Evolutionary conservation across 148 eudicot genomes (phyloP), one percentile per base, ranked within the genome.

Genomic region (Limonium bicolor): DNA sequence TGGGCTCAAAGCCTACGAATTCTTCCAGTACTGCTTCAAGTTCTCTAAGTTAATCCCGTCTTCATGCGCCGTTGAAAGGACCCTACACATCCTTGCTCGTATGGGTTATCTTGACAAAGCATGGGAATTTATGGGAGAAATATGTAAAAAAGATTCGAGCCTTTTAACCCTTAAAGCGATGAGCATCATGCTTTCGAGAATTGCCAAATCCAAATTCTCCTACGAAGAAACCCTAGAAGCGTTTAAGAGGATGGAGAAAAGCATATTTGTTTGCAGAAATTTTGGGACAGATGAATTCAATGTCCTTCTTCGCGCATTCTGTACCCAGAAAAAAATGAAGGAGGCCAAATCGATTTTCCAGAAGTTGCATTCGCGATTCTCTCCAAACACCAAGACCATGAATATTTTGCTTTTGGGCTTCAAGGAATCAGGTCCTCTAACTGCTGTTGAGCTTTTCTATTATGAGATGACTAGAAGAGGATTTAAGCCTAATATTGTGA

Each of bases 391-490:
- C 41, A 83, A 72, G 58, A 88, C 94, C 30, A 83, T 88, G 94
- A 88, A 83, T 65, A 83, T 88, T 19, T 60, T 88, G 69, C 77
- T 88, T 5, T 54, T 88, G 62, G 96, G 96, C 39, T 88, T 88
- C 59, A 88, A 77, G 67, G 82, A 82, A 60, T 54, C 90, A 0
- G 86, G 86, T 16, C 79, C 78, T 70, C 39, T 82, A 49, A 67
- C 83, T 51, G 54, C 86, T 0, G 94, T 83, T 10, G 96, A 88
- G 51, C 56, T 83, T 2, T 88, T 88, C 55, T 83, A 83, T 48
- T 92, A 83, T 59, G 94, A 88, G 56, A 74, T 88, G 94, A 58
- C 77, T 30, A 62, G 56, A 51, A 71, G 96, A 67, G 92, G 96
- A 28, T 88, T 83, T 56, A 70, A 77, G 64, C 94, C 94, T 19